Base-by-base conservation (phyloP, 1,284 basidiomycete species). In the Xerocomus tenax region DNA sequence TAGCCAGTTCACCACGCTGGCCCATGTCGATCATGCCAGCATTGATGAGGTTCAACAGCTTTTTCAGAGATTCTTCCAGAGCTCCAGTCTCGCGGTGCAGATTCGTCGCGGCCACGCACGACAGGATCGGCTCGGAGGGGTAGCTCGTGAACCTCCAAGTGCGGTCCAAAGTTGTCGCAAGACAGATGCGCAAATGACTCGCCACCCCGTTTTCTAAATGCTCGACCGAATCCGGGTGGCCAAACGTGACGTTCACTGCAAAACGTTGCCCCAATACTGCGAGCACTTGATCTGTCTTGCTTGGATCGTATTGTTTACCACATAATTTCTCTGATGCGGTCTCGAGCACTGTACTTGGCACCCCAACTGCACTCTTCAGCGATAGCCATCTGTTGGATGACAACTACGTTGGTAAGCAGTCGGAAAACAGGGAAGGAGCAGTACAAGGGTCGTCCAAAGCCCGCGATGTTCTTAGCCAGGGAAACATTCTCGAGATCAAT, bases 81-180 rank as follows among this genome's bases (percentile, higher is more conserved):
- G n/a, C n/a, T n/a, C n/a, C n/a, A n/a, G n/a, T n/a, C n/a, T n/a
- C n/a, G n/a, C n/a, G n/a, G n/a, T n/a, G n/a, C n/a, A n/a, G n/a
- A n/a, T n/a, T n/a, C n/a, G n/a, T n/a, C n/a, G n/a, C n/a, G n/a
- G n/a, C n/a, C n/a, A n/a, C n/a, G 28, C 42, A 57, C 0, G 56
- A 55, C 19, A 57, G n/a, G 3, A 57, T 9, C 2, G 53, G 56
- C 10, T 57, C 56, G 0, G 57, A 52, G 4, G 52, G 58, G 47
- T 58, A 60, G 5, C 3, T 42, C 0, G 56, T 58, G 13, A 29
- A 56, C 2, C 23, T 16, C 50, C 53, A 56, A 1, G 7, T 35
- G 0, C 53, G 25, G 8, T 56, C 50, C 41, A 30, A 3, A 0
- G 50, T 58, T 1, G 43, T 58, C 10, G 8, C 28, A 5, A 52